Base-by-base conservation (phyloP, 768 basidiomycete genomes). In the Amanita rubescens region DNA sequence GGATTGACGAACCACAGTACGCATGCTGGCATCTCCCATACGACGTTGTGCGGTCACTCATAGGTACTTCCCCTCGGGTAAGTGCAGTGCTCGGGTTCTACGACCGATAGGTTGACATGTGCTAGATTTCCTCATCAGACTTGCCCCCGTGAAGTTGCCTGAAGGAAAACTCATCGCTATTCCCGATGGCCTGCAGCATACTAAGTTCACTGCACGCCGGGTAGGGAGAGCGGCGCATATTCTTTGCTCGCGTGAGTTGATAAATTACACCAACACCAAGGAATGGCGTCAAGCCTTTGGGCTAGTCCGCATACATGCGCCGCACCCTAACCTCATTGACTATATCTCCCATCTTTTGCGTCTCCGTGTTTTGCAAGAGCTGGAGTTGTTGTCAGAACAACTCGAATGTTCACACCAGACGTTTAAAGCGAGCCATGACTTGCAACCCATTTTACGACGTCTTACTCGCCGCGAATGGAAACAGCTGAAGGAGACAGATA, bases 361-460 rank as follows among this genome's bases (percentile, higher is more conserved):
- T 42, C 65, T 86, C 12, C 81, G 90, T 15, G 76, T 90, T 11
- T 69, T 92, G 2, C 88, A 91, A 63, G 90, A 92, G 60, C 67
- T 92, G 5, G 75, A 83, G 35, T 64, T 90, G 5, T 65, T 91
- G 38, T 71, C 68, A 0, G 75, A 77, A 11, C 65, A 63, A 6
- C 63, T 85, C 42, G 65, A 71, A 57, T 59, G 55, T 43, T 58
- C 38, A 52, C 44, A 52, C 45, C 54, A 44, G 59, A 59, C 54
- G 55, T 49, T 43, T 22, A 56, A 24, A 57, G 57, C n/a, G 38
- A 53, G 49, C 56, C 70, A 60, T 43, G 63, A 47, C 54, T 53
- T 30, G 60, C 33, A 25, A 24, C 35, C 22, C 15, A n/a, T 85
- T 45, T 66, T 92, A 30, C 77, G 87, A 35, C 76, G 84, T 49